Base-by-base conservation (phyloP, 2,329 filamentous ascomycete species). In the Arachnomyces sp. region DNA sequence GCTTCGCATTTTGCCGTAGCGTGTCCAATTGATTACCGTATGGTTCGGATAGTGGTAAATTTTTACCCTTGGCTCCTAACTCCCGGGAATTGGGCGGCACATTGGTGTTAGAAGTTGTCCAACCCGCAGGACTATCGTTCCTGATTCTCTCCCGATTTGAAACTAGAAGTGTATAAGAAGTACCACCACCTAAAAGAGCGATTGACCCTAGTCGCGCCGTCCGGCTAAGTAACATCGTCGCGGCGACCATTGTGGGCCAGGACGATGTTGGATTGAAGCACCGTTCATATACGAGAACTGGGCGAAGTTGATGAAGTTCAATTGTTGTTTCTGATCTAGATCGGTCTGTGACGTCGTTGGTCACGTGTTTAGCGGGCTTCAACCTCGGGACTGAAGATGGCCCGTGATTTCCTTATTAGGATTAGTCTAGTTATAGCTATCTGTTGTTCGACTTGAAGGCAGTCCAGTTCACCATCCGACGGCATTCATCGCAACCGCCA, bases 211-310 rank as follows among this genome's bases (percentile, higher is more conserved):
- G 57, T 36, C 60, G 56, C 34, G 60, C 52, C 31, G 59, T 56
- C 61, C 62, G 64, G 39, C 54, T 55, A 37, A 63, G 52, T 38
- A 56, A 49, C 38, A 52, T 45, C 46, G 51, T 57, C 38, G 57
- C 51, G 49, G 54, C 54, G 45, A 55, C 56, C 62, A 66, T 65
- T 46, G 47, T 56, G 33, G 44, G 34, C 34, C 43, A 51, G 48
- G 48, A 38, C 49, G n/a, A n/a, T n/a, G n/a, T 46, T 36, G 47
- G 37, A 43, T 30, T 30, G 30, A 25, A 25, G 36, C 38, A 32
- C 34, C 42, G 37, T 55, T 60, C 55, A 61, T 52, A 52, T 45
- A 54, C 49, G 18, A 56, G 54, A 57, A 47, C 48, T 56, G 53
- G 39, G 11, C 14, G 31, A 34, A 25, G 5, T 25, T 25, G 21